Evolutionary conservation across 2,329 filamentous ascomycete genomes (phyloP).

Genomic region (Aspergillus japonicus): DNA sequence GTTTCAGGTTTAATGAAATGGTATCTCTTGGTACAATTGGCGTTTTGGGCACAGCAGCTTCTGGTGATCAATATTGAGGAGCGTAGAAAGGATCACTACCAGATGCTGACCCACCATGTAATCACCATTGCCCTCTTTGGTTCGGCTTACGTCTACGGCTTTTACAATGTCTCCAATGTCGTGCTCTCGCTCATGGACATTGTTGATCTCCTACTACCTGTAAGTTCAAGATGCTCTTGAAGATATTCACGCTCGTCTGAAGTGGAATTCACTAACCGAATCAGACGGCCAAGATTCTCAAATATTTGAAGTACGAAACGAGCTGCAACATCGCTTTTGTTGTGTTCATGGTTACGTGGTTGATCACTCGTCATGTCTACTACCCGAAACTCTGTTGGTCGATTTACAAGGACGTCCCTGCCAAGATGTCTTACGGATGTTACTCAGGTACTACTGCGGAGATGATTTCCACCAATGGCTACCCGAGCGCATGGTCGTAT

Average conservation of each 20-base stretch:
- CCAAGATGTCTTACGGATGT: slow-evolving; percentile 66
- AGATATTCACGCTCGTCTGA: background rate
- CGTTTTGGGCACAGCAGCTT: slow-evolving; percentile 93
- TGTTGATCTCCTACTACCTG: slow-evolving; percentile 82
- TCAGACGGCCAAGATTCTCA: slow-evolving; percentile 86
- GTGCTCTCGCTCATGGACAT: slow-evolving; percentile 92
- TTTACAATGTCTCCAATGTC: slow-evolving; percentile 82
- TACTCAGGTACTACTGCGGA: slow-evolving; percentile 56
- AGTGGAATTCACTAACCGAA: background rate
- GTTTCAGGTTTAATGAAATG: slow-evolving; percentile 73
- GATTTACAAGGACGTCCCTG: slow-evolving; percentile 65
- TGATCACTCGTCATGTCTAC: slow-evolving; percentile 75
- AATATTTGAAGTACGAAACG: slow-evolving; percentile 75
- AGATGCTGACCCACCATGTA: slow-evolving; percentile 95
- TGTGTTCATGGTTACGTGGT: slow-evolving; percentile 82
- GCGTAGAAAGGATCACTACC: slow-evolving; percentile 87
- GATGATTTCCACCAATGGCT: slow-evolving; percentile 34
- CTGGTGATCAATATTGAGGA: slow-evolving; percentile 93
- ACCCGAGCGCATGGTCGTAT: slow-evolving; percentile 54
- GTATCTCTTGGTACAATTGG: slow-evolving; percentile 87
- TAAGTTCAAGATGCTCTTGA: slow-evolving; percentile 46
- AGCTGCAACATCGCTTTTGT: slow-evolving; percentile 82
- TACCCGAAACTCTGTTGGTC: slow-evolving; percentile 82
- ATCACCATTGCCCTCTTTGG: slow-evolving; percentile 80
- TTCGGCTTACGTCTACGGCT: slow-evolving; percentile 80